phyloP scores from a whole-genome alignment of 805 yeast genomes.

The Starmerella powellii region DNA sequence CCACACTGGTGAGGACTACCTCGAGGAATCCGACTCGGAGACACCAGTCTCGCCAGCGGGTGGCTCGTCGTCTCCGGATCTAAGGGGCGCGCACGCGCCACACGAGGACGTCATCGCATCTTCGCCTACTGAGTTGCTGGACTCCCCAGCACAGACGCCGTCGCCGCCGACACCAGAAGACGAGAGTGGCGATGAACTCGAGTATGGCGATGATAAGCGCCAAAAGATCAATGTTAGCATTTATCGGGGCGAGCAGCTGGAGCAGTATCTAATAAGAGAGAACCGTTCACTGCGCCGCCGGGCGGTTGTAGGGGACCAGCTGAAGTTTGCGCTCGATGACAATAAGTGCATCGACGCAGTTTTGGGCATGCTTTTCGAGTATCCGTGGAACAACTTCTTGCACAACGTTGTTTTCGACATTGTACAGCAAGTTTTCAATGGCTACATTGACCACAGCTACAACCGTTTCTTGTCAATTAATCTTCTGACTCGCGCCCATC shows the following conservation, averaged over 20 bases:
- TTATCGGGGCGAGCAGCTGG: slow-evolving; percentile 13
- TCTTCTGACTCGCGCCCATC: slow-evolving; percentile 51
- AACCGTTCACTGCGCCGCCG: slow-evolving; percentile 34
- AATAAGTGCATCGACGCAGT: slow-evolving; percentile 55
- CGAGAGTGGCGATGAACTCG: slow-evolving; percentile 15
- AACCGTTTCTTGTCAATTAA: slow-evolving; percentile 67
- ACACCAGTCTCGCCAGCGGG: neutral
- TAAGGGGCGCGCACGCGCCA: neutral
- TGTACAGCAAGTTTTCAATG: slow-evolving; percentile 87
- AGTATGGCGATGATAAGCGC: slow-evolving; percentile 7
- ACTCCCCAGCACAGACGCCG: slow-evolving; percentile 11
- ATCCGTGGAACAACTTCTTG: slow-evolving; percentile 95
- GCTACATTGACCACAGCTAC: slow-evolving; percentile 71
- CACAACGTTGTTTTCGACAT: slow-evolving; percentile 96
- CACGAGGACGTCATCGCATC: neutral
- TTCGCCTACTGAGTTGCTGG: neutral
- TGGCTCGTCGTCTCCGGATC: neutral
- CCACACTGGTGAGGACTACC: neutral
- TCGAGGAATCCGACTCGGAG: neutral
- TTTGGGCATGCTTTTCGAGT: slow-evolving; percentile 62
- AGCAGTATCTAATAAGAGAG: slow-evolving; percentile 21
- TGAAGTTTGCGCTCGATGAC: slow-evolving; percentile 73
- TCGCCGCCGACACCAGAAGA: slow-evolving; percentile 16
- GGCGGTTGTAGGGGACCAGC: slow-evolving; percentile 75
- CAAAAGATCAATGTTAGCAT: slow-evolving; percentile 12